Evolutionary conservation across 257 asterid species (phyloP).

Genomic region (Cruciata laevipes): DNA sequence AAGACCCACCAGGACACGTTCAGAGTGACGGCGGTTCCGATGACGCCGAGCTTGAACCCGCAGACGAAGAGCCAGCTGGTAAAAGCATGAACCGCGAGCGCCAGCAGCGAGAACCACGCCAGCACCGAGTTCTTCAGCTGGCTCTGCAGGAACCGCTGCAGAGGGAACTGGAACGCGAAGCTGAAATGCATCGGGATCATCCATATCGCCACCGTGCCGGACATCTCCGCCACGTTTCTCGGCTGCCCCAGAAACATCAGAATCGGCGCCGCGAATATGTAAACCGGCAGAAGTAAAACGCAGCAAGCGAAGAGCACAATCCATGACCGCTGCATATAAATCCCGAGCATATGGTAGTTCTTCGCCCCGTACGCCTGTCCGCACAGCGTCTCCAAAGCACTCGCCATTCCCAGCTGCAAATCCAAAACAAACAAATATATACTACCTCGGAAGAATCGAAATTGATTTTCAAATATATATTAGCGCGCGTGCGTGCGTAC

Average conservation of each 20-base stretch:
- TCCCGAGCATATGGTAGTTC: constrained; percentile 62
- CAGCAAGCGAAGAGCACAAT: constrained; percentile 46
- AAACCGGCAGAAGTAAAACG: constrained; percentile 40
- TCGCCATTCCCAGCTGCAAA: constrained; percentile 60
- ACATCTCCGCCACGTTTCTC: constrained; percentile 61
- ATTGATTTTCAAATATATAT: no score
- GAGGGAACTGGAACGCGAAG: constrained; percentile 63
- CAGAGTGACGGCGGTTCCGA: constrained; percentile 53
- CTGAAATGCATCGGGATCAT: constrained; percentile 74
- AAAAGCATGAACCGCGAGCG: constrained; percentile 36
- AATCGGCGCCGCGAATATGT: constrained; percentile 52
- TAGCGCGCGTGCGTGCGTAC: no score
- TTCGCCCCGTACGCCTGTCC: constrained; percentile 93
- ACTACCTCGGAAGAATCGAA: no score
- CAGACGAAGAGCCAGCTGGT: constrained; percentile 50
- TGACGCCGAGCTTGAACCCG: constrained; percentile 40
- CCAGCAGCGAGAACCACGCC: constrained; percentile 48
- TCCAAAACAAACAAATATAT: no score
- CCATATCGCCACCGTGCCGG: constrained; percentile 51
- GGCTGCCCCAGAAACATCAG: constrained; percentile 68
- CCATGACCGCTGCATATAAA: constrained; percentile 84
- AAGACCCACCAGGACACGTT: constrained; percentile 60
- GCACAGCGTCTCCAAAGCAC: constrained; percentile 80
- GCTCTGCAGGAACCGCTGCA: constrained; percentile 79
- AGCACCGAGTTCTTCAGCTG: constrained; percentile 65